Percentiles rank a stretch among this genome's conserved stretches.
phyloP scores from a whole-genome alignment of 805 yeast species.

The Candida sithepensis region DNA sequence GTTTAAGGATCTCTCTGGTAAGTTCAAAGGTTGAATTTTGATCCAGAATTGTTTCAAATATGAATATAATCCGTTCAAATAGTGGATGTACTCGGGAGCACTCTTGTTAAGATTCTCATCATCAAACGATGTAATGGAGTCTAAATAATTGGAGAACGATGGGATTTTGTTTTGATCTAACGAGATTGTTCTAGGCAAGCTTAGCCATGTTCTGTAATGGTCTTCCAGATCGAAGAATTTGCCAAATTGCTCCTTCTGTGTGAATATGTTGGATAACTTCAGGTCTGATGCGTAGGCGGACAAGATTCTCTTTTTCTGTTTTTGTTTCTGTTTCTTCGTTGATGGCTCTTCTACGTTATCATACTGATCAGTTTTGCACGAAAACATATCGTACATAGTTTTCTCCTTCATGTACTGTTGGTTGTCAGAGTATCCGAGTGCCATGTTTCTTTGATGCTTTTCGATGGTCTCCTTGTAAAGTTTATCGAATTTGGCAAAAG shows the following conservation, averaged over 20 bases:
- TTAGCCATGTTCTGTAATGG: slow-evolving; percentile 52
- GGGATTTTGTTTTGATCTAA: slow-evolving; percentile 12
- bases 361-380: slow-evolving; percentile 3
- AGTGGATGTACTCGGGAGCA: slow-evolving; percentile 37
- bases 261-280: slow-evolving; percentile 46
- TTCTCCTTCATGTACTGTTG: slow-evolving; percentile 15
- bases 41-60: slow-evolving; percentile 50
- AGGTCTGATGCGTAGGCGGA: slow-evolving; percentile 50
- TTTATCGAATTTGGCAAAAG: slow-evolving; percentile 35
- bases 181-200: slow-evolving; percentile 31
- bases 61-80: slow-evolving; percentile 40
- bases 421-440: slow-evolving; percentile 21
- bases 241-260: slow-evolving; percentile 63
- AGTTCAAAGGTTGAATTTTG: slow-evolving; percentile 47
- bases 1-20: slow-evolving; percentile 31
- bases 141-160: slow-evolving; percentile 17
- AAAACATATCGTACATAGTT: not conserved
- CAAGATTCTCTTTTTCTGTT: slow-evolving; percentile 35
- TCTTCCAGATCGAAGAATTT: slow-evolving; percentile 53
- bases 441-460: slow-evolving; percentile 28
- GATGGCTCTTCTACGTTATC: slow-evolving; percentile 6
- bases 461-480: slow-evolving; percentile 30
- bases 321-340: slow-evolving; percentile 14
- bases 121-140: slow-evolving; percentile 6
- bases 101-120: slow-evolving; percentile 26